A percentile compares a stretch with the other conserved stretches of the same genome.
phyloP scores from a whole-genome alignment of 1,284 basidiomycete species.

The Sphaerobolus stellatus region DNA sequence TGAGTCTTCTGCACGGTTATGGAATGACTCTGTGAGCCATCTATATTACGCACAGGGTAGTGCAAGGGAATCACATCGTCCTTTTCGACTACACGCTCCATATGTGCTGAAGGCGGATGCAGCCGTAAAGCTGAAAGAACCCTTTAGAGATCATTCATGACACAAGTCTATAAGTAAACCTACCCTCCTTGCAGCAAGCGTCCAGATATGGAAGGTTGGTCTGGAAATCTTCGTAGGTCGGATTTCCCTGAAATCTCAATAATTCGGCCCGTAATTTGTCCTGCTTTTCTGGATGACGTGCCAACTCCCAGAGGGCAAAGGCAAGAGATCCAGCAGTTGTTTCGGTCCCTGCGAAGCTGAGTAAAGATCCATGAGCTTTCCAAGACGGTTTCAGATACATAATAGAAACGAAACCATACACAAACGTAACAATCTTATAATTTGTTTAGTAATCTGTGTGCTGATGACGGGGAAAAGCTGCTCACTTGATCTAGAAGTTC shows the following conservation, averaged over 20 bases:
- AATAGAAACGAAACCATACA: slow-evolving; percentile 9
- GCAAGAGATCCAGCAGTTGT: slow-evolving; percentile 23
- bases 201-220: slow-evolving; percentile 29
- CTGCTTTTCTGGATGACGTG: slow-evolving; percentile 28
- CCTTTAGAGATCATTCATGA: neutral
- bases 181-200: slow-evolving; percentile 26
- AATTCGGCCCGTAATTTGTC: slow-evolving; percentile 28
- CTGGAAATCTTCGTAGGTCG: slow-evolving; percentile 30
- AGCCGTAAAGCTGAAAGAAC: slow-evolving; percentile 15
- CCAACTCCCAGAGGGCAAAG: slow-evolving; percentile 27
- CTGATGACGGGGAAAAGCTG: no score
- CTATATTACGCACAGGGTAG: slow-evolving; percentile 18
- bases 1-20: slow-evolving; percentile 23
- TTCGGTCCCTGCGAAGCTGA: slow-evolving; percentile 25
- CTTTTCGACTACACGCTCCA: slow-evolving; percentile 14
- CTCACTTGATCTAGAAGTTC: slow-evolving; percentile 12
- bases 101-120: slow-evolving; percentile 23
- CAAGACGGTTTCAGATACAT: neutral
- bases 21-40: slow-evolving; percentile 17
- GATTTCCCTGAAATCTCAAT: slow-evolving; percentile 18
- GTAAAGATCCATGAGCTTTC: no score
- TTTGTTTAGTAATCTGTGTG: no score
- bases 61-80: slow-evolving; percentile 25
- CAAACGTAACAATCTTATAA: slow-evolving; percentile 21
- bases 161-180: slow-evolving; percentile 10